Evolutionary conservation across 148 eudicot species (phyloP).

Genomic region (Amaranthus hypochondriacus): DNA sequence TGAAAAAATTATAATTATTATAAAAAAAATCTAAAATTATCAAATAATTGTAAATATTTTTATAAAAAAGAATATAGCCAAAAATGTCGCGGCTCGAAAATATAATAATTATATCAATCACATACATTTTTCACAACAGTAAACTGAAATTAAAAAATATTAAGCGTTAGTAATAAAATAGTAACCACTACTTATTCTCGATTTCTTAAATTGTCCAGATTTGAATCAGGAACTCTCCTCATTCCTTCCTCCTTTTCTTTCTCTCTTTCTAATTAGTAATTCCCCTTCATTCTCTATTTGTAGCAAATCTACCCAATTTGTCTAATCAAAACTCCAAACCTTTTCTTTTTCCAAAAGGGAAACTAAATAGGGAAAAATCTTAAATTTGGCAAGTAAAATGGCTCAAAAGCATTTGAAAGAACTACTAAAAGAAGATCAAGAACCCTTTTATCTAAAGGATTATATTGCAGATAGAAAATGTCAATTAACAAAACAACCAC

Average conservation of each 20-base stretch:
- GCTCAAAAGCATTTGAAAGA: slow-evolving; percentile 62
- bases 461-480: slow-evolving; percentile 50
- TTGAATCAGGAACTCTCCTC: slow-evolving; percentile 49
- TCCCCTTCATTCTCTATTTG: slow-evolving; percentile 1
- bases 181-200: slow-evolving; percentile 41
- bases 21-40: too few species aligned
- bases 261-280: not conserved
- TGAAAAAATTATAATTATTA: too few species aligned
- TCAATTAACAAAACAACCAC: slow-evolving; percentile 27
- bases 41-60: too few species aligned
- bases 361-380: not conserved
- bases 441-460: slow-evolving; percentile 60
- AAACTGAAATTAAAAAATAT: slow-evolving; percentile 1
- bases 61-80: too few species aligned
- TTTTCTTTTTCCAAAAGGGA: slow-evolving; percentile 9
- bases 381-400: slow-evolving; percentile 29
- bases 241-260: slow-evolving; percentile 30
- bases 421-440: slow-evolving; percentile 74
- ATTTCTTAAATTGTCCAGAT: slow-evolving; percentile 34
- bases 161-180: slow-evolving; percentile 3
- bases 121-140: slow-evolving; percentile 11
- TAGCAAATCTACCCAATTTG: not conserved
- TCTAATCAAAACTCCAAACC: slow-evolving; percentile 4
- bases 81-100: too few species aligned
- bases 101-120: not conserved